Conservation (phyloP, 495 filamentous ascomycete genomes). For the Diplogelasinospora grovesii region DNA sequence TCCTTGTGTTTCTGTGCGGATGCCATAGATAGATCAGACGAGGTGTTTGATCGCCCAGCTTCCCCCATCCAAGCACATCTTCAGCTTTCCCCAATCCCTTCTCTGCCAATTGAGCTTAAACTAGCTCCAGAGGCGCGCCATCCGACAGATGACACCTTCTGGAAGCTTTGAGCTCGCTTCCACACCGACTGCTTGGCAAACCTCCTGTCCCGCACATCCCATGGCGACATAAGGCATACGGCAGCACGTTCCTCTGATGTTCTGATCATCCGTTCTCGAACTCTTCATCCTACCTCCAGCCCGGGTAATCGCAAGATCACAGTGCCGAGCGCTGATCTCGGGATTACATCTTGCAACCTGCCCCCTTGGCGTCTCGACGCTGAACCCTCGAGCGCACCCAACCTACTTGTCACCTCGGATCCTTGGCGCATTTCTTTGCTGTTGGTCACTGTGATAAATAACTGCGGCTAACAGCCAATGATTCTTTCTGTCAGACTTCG, state of each 20-base stretch:
- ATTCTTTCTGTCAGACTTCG: neutral
- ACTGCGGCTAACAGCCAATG: neutral
- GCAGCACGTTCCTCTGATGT: neutral
- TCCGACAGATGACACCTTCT: slow-evolving; percentile 11
- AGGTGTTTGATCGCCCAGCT: slow-evolving; percentile 24
- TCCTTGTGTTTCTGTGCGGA: neutral
- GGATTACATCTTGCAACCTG: too few relatives aligned
- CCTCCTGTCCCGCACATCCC: neutral
- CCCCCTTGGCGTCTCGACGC: too few relatives aligned
- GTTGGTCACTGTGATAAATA: slow-evolving; percentile 13
- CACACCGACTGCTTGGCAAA: neutral
- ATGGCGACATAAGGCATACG: too few relatives aligned
- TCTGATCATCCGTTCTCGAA: neutral
- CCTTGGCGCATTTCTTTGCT: neutral
- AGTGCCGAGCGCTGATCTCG: neutral
- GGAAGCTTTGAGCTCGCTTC: slow-evolving; percentile 4
- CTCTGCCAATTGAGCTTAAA: too few relatives aligned
- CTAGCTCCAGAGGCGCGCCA: neutral
- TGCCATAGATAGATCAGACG: slow-evolving; percentile 11
- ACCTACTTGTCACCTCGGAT: too few relatives aligned
- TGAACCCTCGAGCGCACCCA: neutral
- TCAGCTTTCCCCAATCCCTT: too few relatives aligned
- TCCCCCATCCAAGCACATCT: slow-evolving; percentile 1
- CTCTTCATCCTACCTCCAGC: neutral
- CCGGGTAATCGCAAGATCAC: neutral